phyloP scores from a whole-genome alignment of 495 filamentous ascomycete genomes.

The Penicillium goetzii region DNA sequence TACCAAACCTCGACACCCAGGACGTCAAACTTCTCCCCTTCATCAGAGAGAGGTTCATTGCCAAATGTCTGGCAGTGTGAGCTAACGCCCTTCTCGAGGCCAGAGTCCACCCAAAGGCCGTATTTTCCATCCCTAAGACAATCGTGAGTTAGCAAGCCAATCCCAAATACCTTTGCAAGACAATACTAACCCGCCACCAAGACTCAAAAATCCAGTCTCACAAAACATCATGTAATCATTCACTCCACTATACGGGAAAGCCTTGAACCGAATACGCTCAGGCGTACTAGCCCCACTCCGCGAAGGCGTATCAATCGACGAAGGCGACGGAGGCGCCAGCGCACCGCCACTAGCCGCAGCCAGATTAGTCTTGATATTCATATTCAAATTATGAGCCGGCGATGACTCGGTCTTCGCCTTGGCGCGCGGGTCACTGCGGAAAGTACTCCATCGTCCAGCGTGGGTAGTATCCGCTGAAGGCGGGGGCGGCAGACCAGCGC shows the following conservation, averaged over 20 bases:
- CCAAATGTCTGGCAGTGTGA: slow-evolving; percentile 85
- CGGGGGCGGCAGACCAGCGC: slow-evolving; percentile 64
- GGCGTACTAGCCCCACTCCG: slow-evolving; percentile 52
- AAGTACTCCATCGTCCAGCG: slow-evolving; percentile 71
- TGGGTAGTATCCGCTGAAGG: slow-evolving; percentile 74
- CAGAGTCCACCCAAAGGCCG: slow-evolving; percentile 89
- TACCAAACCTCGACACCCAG: slow-evolving; percentile 93
- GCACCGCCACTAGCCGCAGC: slow-evolving; percentile 36
- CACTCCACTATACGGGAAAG: slow-evolving; percentile 91
- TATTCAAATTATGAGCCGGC: slow-evolving; percentile 33
- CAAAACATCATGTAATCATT: slow-evolving; percentile 98
- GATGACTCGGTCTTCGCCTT: slow-evolving; percentile 27
- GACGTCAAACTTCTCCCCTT: slow-evolving; percentile 90
- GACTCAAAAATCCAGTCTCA: slow-evolving; percentile 78
- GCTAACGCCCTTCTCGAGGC: slow-evolving; percentile 84
- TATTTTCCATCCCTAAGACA: slow-evolving; percentile 76
- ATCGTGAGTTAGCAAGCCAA: slow-evolving; percentile 14
- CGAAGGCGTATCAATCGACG: slow-evolving; percentile 26
- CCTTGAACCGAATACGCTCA: slow-evolving; percentile 86
- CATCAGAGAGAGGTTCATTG: slow-evolving; percentile 93
- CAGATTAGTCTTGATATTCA: slow-evolving; percentile 35
- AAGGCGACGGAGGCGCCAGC: slow-evolving; percentile 35
- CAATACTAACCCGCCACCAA: slow-evolving; percentile 73
- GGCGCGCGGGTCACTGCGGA: slow-evolving; percentile 41
- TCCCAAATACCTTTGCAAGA: not conserved